These are phyloP conservation scores for Craterostigma plantagineum DNA, from an alignment of 257 asterid species.

Conservation along the genomic window DNA sequence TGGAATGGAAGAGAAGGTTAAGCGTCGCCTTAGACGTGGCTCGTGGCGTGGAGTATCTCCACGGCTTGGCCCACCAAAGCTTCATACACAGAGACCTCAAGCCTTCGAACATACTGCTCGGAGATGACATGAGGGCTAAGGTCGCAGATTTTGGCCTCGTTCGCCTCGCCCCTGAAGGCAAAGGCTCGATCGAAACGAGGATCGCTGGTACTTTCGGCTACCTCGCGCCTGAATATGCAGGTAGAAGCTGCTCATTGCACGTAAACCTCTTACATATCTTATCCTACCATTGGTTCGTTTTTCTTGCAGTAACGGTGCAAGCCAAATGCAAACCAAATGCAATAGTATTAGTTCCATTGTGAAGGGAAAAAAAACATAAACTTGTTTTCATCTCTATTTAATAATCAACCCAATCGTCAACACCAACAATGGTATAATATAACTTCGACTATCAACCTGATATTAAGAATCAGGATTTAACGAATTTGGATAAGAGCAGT, in stretches of 20 bases:
- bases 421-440: no score
- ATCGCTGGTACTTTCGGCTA: slow-evolving; percentile 93
- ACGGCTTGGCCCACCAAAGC: slow-evolving; percentile 87
- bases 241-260: no score
- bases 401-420: no score
- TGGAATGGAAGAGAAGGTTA: slow-evolving; percentile 75
- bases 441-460: no score
- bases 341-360: slow-evolving; percentile 88
- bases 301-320: slow-evolving; percentile 62
- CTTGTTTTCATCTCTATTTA: no score
- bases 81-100: slow-evolving; percentile 81
- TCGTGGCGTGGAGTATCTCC: slow-evolving; percentile 85
- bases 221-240: slow-evolving; percentile 96
- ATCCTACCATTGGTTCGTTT: no score
- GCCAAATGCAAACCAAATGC: slow-evolving; percentile 86
- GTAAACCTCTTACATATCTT: no score
- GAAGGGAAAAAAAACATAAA: slow-evolving; percentile 86
- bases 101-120: slow-evolving; percentile 86
- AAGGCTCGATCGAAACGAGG: slow-evolving; percentile 71
- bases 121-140: slow-evolving; percentile 93
- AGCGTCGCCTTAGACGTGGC: slow-evolving; percentile 77
- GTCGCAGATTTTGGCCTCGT: slow-evolving; percentile 94
- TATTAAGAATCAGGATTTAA: no score
- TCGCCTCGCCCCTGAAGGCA: slow-evolving; percentile 87
- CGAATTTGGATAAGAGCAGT: no score